phyloP scores from a whole-genome alignment of 345 rosid genomes.

The Syzygium aqueum region DNA sequence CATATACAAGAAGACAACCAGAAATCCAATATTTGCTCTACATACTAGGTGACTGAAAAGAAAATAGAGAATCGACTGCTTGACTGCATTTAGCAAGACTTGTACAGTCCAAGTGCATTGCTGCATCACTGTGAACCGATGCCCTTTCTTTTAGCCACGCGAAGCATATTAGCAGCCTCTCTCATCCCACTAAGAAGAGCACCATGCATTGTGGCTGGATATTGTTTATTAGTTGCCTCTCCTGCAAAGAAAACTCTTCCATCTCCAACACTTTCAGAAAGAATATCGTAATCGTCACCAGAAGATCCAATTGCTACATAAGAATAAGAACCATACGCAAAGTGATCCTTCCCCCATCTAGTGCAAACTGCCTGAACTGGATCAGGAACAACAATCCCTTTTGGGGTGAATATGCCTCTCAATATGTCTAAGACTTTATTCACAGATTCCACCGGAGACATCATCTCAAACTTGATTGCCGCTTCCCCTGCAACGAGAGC shows the following conservation, averaged over 20 bases:
- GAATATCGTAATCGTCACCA: slow-evolving; percentile 92
- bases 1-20: neutral
- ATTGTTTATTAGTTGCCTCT: slow-evolving; percentile 91
- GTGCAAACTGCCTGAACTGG: slow-evolving; percentile 90
- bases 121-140: neutral
- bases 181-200: slow-evolving; percentile 98
- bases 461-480: slow-evolving; percentile 63
- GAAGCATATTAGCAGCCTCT: slow-evolving; percentile 81
- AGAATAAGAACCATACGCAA: slow-evolving; percentile 81
- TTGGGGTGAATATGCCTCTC: slow-evolving; percentile 77
- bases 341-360: slow-evolving; percentile 87
- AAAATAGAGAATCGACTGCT: neutral
- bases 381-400: slow-evolving; percentile 93
- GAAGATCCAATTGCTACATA: slow-evolving; percentile 89
- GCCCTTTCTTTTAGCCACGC: slow-evolving; percentile 58
- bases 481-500: slow-evolving; percentile 96
- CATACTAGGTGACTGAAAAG: neutral
- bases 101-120: neutral
- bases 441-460: slow-evolving; percentile 86
- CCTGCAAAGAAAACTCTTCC: slow-evolving; percentile 97
- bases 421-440: slow-evolving; percentile 58
- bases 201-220: slow-evolving; percentile 98
- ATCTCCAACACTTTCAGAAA: slow-evolving; percentile 86
- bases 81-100: neutral
- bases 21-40: neutral